Base-by-base conservation (phyloP, 805 yeast species). In the Yarrowia sp. region DNA sequence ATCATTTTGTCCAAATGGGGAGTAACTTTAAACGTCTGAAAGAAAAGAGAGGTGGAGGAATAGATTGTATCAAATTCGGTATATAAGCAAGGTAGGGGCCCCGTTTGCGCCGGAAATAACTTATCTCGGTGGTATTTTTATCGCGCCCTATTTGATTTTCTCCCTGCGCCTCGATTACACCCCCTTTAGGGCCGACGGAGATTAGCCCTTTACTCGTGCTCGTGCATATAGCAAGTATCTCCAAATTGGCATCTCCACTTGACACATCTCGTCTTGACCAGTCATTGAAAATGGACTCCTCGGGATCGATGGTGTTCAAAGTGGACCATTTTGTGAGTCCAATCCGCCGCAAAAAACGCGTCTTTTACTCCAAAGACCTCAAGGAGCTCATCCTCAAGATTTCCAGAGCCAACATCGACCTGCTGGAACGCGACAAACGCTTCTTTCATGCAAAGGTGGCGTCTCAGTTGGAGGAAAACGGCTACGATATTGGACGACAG, bases 201-300 rank as follows among this genome's bases (percentile, higher is more conserved):
- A 54, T 54, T 36, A 54, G 44, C 54, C 17, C 38, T 17, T 28
- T 44, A 9, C 17, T 28, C 36, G 52, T 28, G 24, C 36, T 30
- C 21, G 58, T 26, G 61, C 61, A 54, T 54, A 24, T 36, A 54
- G 61, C 61, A 54, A 54, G 61, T 38, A 54, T 38, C 61, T 12
- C 41, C 30, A 32, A 30, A 30, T 48, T 30, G 38, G 38, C 38
- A 12, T 17, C 38, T 30, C 17, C 54, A 48, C 54, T 30, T 17
- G 38, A 30, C 54, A 30, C 36, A 2, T n/a, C 7, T 12, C n/a
- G 21, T 21, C 58, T 33, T 32, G 32, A 22, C 41, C 41, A 32
- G 41, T 8, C n/a, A 16, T 1, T 16, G 24, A 52, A 52, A 21
- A 54, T 54, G 61, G 61, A 54, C 44, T 32, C 44, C 12, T 24